These are phyloP conservation scores for Plasmopara halstedii DNA, from an alignment of 352 stramenopile genomes.

Conservation along the genomic window DNA sequence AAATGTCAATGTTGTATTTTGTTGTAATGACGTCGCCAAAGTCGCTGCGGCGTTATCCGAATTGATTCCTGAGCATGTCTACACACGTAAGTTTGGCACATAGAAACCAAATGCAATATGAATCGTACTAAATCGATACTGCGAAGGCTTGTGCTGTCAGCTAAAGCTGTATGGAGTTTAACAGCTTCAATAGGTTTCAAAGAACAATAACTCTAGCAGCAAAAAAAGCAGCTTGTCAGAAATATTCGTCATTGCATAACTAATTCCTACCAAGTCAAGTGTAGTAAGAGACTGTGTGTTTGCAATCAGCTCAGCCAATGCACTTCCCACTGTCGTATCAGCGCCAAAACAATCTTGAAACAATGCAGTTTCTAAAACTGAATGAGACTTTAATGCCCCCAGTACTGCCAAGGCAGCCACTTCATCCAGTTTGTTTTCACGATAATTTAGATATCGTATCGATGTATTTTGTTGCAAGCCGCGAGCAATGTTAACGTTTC, in stretches of 20 bases:
- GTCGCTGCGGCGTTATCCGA: slow-evolving; percentile 48
- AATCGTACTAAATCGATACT: slow-evolving; percentile 49
- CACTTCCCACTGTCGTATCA: slow-evolving; percentile 18
- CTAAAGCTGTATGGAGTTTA: slow-evolving; percentile 49
- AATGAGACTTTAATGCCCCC: slow-evolving; percentile 24
- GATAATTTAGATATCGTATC: slow-evolving; percentile 44
- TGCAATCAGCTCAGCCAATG: slow-evolving; percentile 25
- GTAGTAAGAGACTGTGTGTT: slow-evolving; percentile 25
- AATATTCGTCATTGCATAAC: background rate
- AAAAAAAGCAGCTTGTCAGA: background rate
- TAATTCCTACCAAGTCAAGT: slow-evolving; percentile 40
- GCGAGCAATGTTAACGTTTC: slow-evolving; percentile 35
- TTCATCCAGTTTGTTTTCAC: slow-evolving; percentile 52
- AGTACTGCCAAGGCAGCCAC: slow-evolving; percentile 25
- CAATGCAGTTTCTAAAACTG: slow-evolving; percentile 32
- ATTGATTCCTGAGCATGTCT: slow-evolving; percentile 60
- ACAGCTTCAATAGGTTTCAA: slow-evolving; percentile 51
- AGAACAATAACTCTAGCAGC: slow-evolving; percentile 45
- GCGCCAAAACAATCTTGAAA: slow-evolving; percentile 55
- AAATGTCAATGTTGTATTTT: slow-evolving; percentile 33
- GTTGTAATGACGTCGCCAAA: slow-evolving; percentile 35
- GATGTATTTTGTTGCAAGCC: slow-evolving; percentile 41
- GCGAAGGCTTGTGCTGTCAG: slow-evolving; percentile 37
- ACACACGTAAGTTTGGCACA: background rate
- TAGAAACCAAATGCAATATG: background rate